Evolutionary conservation across 2,329 filamentous ascomycete genomes (phyloP), one percentile per base, ranked within the genome.

Genomic region (Aspergillus persii): DNA sequence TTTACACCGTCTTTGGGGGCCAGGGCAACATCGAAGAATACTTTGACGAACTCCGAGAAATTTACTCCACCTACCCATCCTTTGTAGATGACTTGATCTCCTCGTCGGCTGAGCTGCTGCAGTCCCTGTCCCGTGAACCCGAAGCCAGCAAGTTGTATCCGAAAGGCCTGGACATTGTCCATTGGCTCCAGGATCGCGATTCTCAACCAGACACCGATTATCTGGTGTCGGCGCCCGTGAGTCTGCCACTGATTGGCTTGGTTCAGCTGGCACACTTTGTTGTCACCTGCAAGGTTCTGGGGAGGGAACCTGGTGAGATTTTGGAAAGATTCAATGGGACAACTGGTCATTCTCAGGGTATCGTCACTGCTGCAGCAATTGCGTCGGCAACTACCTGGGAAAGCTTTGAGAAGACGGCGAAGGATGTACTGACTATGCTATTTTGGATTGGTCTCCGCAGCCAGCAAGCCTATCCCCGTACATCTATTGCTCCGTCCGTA

Each of bases 1-100:
- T 99, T 61, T 99, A 96, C 81, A 93, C 89, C 65, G 92, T 99
- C 62, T 96, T 98, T 67, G 95, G 95, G 61, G 95, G 95, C 6
- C 95, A 99, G 76, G 95, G 95, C 69, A 99, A 99, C 77, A 98
- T 99, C 64, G 94, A 99, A 78, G 96, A 99, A 79, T 99, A 99
- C 79, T 99, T 99, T 71, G 94, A 99, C 68, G 95, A 99, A 81
- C 85, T 99, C 63, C 88, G 95, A 58, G 90, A 96, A 75, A 86
- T 98, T 59, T 94, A 94, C 81, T 87, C 83, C 69, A 96, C 93
- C 60, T 99, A 99, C 79, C 89, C 91, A 11, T 90, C 90, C 30
- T 96, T 99, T 67, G 87, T 97, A 4, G 89, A 91, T 67, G 92
- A 96, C 65, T 87, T 98, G 64, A 85, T 99, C 71, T 84, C 84